Base-by-base conservation (phyloP, 2,329 filamentous ascomycete species). In the Hyphodiscus sp. region DNA sequence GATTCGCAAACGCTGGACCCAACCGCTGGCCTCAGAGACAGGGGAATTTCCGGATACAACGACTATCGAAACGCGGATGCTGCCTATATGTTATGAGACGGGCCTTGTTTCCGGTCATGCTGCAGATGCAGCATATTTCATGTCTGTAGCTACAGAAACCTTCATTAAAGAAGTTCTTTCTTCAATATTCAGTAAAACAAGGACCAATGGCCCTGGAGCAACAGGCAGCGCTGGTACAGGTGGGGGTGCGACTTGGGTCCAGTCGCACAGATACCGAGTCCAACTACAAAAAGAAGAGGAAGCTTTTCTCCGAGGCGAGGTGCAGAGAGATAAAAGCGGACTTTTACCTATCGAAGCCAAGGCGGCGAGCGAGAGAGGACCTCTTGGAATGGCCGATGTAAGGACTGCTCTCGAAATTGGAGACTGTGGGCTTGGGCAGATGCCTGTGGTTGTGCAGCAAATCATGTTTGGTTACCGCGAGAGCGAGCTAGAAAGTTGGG, bases 341-440 rank as follows among this genome's bases (percentile, higher is more conserved):
- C 71, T 95, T 26, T 72, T 96, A 6, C 92, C 91, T 0, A 74
- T 91, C 38, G 91, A 96, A 69, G 82, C 87, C 2, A 90, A 87
- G 66, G 85, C 86, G 50, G 85, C 87, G 16, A 81, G 81, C 52
- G 82, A 86, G 62, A 78, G 90, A 41, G 80, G 83, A 6, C 82
- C 88, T 0, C 71, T 96, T 1, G 84, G 84, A 15, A 86, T 92
- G 72, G 82, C 85, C 18, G 92, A 96, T 68, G 70, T 96, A 47
- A 80, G 87, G 41, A 74, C 96, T 2, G 83, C 89, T 0, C 69
- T 95, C 16, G 82, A 87, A 55, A 78, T 96, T 59, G 84, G 86
- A 13, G 88, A 94, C 51, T 82, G 80, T 23, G 85, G 88, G 55
- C 77, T 95, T 58, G 83, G 84, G 10, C 83, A 89, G 56, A 91